Evolutionary conservation across 345 rosid genomes (phyloP), one percentile per base, ranked within the genome.

Genomic region (Limnanthes douglasii): DNA sequence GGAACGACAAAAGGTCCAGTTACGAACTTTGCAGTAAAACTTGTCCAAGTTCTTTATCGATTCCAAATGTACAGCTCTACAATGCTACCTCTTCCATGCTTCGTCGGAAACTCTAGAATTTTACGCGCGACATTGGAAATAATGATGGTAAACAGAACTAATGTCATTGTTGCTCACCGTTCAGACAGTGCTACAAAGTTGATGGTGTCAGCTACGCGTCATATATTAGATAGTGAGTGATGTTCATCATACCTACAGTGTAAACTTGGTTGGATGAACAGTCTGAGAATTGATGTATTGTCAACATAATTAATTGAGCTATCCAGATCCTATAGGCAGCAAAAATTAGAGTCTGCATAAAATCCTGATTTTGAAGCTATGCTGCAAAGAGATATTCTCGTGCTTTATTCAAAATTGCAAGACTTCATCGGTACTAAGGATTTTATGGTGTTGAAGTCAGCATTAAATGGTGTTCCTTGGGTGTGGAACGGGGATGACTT

Each of bases 401-500:
- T 43, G 25, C 74, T 86, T 26, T 86, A 78, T 54, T 54, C 75
- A 20, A 62, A 54, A 48, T 50, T 86, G 54, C 86, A 75, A 58
- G 81, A 62, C 46, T 65, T 43, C 40, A 51, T 70, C 46, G 68
- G 79, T 41, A 61, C 64, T 19, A 64, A 73, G 64, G 79, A 78
- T 39, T 75, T 86, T 36, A 14, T 34, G 44, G 57, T 50, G 48
- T 49, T 86, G 36, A 70, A 64, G 59, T 64, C 82, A 45, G 68
- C 68, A 64, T 41, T 86, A 41, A 59, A 61, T 40, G 86, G 77
- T 48, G 62, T 81, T 54, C 60, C 93, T 34, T 86, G 82, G 86
- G 75, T 86, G 54, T 86, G 97, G 97, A 73, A 72, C 48, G 86
- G 97, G 29, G 97, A 81, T 58, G 82, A 78, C 62, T 86, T 86